Base-by-base conservation (phyloP, 1,139 yeast genomes). In the Taphrina confusa region DNA sequence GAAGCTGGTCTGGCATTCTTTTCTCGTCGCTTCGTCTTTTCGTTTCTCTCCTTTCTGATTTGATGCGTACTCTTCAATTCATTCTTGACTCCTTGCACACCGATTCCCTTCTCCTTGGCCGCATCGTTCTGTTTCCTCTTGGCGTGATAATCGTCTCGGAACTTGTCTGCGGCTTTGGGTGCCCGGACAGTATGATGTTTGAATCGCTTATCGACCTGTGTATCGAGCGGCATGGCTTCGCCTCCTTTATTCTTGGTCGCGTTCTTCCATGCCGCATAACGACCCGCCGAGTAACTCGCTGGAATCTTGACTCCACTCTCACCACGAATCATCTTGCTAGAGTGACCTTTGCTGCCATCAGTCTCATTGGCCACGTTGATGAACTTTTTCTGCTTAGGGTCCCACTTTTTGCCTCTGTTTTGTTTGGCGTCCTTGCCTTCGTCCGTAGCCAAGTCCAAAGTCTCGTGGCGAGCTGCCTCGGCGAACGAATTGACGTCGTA, bases 261-360 rank as follows among this genome's bases (percentile, higher is more conserved):
- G 90, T 33, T 78, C 81, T 66, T 78, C 80, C 64, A 79, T 68
- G 23, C 68, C 69, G 18, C 72, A 67, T 42, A 82, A 78, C 62
- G 83, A 60, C 99, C 99, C 3, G 95, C 85, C 69, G 88, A 80
- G 74, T 85, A 90, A 20, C 95, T 80, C 1, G 98, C 98, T 3
- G 98, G 97, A 61, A 94, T 83, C 72, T 82, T 83, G 68, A 87
- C 91, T 6, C 99, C 99, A 72, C 89, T 85, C 72, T 94, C 99
- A 65, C 97, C 95, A 66, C 90, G 85, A 68, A 94, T 92, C 72
- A 80, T 92, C 74, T 88, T 91, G 51, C 51, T 54, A 51, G 49
- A 68, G 68, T 22, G 67, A 54, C 65, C 65, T 57, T 64, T 31
- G 58, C 66, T 40, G 60, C 65, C 65, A 33, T 59, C 55, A 39